Base-by-base conservation (phyloP, 2,329 filamentous ascomycete genomes). In the Trichothecium sympodiale region DNA sequence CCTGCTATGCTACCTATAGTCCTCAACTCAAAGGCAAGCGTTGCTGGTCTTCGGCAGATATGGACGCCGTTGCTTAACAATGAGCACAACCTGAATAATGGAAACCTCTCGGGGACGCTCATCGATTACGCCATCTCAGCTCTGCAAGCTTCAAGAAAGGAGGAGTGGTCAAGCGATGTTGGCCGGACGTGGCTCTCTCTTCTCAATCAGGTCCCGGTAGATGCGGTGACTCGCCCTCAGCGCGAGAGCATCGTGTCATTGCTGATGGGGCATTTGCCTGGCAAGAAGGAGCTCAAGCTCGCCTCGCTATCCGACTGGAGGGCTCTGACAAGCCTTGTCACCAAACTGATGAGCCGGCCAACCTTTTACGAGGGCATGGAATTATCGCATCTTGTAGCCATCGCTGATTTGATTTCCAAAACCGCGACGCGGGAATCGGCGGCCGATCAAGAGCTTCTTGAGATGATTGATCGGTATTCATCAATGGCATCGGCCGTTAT, bases 331-430 rank as follows among this genome's bases (percentile, higher is more conserved):
- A 57, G 61, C 15, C 44, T 75, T 33, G 60, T 64, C 42, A 49
- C 60, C 3, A 73, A 68, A 44, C 50, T 73, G 17, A 69, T 72
- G 61, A 49, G 52, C 5, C 58, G 60, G n/a, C 60, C 69, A 1
- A 71, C 67, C 0, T 70, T 70, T 38, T 69, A 73, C 43, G 54
- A 67, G 42, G 55, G 50, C 1, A 62, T 72, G 54, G 47, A 40
- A 2, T 73, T 64, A 34, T 42, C 46, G 1, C 49, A 61, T 36
- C 50, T 61, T 5, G 47, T 55, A 3, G 48, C 51, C 5, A 41
- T 58, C 8, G 59, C 59, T 2, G 49, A 59, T 6, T 43, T 59
- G 38, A 53, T 43, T 17, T 15, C 35, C 2, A 13, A 27, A 8
- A 17, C 28, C 2, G 15, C 27, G 13, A 20, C 20, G 8, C 8